Base-by-base conservation (phyloP, 306 rosid genomes). In the Acacia melanoxylon region DNA sequence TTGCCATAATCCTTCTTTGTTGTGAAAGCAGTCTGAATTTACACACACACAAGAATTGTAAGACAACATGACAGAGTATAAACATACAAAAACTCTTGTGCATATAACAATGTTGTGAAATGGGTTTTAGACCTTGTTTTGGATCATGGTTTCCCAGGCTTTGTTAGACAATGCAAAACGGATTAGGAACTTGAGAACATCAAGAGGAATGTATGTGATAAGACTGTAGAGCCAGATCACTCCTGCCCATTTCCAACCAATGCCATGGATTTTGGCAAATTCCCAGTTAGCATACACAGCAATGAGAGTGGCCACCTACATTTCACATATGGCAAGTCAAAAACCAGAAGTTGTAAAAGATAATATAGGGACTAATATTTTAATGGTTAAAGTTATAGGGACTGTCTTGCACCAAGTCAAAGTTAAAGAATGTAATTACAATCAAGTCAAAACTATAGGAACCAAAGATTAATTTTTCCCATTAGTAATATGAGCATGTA, bases 181-280 rank as follows among this genome's bases (percentile, higher is more conserved):
- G 63, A 83, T 92, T 3, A 83, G 0, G 80, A 92, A 92, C 88
- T 94, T 94, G 83, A 94, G 86, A 77, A 92, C 6, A 51, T 94
- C 98, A 10, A 94, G 97, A 73, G 98, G 98, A 77, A 94, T 52
- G 82, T 94, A 94, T 27, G 97, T 92, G 24, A 94, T n/a, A 49
- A 94, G 17, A 79, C 90, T 94, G 83, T 59, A 94, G 56, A 91
- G 15, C 98, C 98, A 94, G 68, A 94, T 94, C 6, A 40, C 87
- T 78, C 92, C 98, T 8, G 97, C 97, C 98, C 98, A 94, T 80
- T 77, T 77, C 98, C 98, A 94, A 2, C 98, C 98, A 78, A 94
- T 74, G 15, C 98, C 98, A 2, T 84, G 15, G 82, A 92, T 90
- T 81, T 88, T 90, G 1, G 98, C 98, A 65, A 94, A 94, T 29